Base-by-base conservation (phyloP, 169 alveolate species). In the Cyclospora cayetanensis region DNA sequence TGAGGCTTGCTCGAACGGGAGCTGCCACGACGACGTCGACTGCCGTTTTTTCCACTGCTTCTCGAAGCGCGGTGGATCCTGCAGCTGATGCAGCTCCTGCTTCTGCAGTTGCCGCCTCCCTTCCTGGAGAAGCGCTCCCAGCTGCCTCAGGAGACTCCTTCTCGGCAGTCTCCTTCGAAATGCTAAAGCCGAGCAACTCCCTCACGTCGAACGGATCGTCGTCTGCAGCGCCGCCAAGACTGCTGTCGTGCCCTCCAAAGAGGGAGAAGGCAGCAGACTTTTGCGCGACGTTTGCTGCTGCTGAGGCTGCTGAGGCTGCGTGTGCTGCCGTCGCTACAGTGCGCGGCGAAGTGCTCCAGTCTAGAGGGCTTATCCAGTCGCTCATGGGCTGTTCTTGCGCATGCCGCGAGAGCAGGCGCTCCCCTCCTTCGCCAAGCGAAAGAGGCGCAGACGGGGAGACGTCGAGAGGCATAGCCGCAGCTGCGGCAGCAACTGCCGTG, bases 171-270 rank as follows among this genome's bases (percentile, higher is more conserved):
- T 60, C 72, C 72, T 46, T 41, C 9, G 25, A 4, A 12, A n/a
- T 20, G 31, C 63, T 27, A 11, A 82, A 25, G 25, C 90, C 90
- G 9, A 86, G 76, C 12, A 86, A 29, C 22, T 41, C 92, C 12
- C 53, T 41, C 7, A 86, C 92, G 25, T 86, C 77, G 34, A 86
- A 86, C 5, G 92, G 92, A 29, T 86, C 91, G 11, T 85, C 92
- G 11, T 85, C 91, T 4, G 53, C 60, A 29, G 42, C 50, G 4
- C 70, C 89, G 11, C 12, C 20, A 12, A 9, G 53, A 9, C 50
- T n/a, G 25, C 35, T 34, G 11, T 77, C 70, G 7, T 31, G 27
- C 22, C 50, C 25, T 0, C 70, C 88, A 77, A 79, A 53, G 31
- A 79, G 72, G 29, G 41, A 43, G 12, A 53, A 46, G 0, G 91